Percentiles rank a stretch among this genome's conserved stretches.
phyloP scores from a whole-genome alignment of 2,329 filamentous ascomycete species.

The Capronia epimyces region DNA sequence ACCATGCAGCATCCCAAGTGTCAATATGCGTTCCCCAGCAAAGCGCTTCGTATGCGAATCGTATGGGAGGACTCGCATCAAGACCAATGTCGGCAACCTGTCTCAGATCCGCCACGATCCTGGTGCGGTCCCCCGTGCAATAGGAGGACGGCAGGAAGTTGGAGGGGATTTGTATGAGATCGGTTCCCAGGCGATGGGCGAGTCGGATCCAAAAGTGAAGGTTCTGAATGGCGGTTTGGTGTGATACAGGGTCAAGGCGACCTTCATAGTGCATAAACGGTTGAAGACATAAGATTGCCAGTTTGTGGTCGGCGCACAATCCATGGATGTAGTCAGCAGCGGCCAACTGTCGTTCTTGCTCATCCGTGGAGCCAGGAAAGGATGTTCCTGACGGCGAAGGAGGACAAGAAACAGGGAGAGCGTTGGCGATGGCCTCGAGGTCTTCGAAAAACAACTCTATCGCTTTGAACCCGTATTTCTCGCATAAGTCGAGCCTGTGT shows the following conservation, averaged over 20 bases:
- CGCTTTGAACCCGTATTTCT: slow-evolving; percentile 59
- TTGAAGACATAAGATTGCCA: slow-evolving; percentile 29
- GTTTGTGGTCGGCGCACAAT: slow-evolving; percentile 12
- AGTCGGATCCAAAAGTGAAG: slow-evolving; percentile 66
- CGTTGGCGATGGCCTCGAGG: slow-evolving; percentile 54
- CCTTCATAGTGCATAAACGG: slow-evolving; percentile 77
- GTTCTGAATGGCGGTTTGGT: slow-evolving; percentile 55
- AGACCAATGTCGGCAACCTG: slow-evolving; percentile 57
- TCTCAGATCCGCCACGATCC: slow-evolving; percentile 32
- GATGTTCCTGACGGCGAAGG: slow-evolving; percentile 9
- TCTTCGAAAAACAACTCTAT: slow-evolving; percentile 78
- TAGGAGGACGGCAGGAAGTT: slow-evolving; percentile 54
- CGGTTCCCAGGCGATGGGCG: slow-evolving; percentile 58
- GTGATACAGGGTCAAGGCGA: slow-evolving; percentile 56
- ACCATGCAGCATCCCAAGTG: slow-evolving; percentile 68
- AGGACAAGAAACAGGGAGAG: slow-evolving; percentile 11
- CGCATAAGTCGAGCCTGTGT: slow-evolving; percentile 64
- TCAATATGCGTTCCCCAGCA: slow-evolving; percentile 66
- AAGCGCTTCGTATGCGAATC: slow-evolving; percentile 69
- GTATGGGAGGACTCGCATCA: slow-evolving; percentile 47
- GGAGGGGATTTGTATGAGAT: slow-evolving; percentile 69
- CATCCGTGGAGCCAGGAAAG: slow-evolving; percentile 12
- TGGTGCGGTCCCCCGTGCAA: slow-evolving; percentile 47
- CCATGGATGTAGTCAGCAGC: slow-evolving; percentile 23
- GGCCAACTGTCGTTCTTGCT: slow-evolving; percentile 19